Conservation (phyloP, 495 filamentous ascomycete genomes). For the Durotheca rogersii region DNA sequence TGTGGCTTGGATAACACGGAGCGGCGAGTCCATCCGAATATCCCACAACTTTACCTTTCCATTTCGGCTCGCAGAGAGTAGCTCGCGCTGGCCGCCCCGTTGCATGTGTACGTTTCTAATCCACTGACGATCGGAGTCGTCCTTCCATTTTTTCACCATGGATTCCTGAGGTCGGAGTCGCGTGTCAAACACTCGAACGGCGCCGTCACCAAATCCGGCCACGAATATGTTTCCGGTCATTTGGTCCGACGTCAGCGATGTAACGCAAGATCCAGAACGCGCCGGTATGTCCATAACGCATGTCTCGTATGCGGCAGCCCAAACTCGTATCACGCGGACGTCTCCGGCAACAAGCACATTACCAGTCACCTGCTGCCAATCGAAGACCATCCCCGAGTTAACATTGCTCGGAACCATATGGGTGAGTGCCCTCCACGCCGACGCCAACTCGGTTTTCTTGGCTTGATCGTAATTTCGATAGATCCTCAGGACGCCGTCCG, state of each 20-base stretch:
- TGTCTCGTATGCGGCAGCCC: constrained; percentile 91
- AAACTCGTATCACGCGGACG: constrained; percentile 91
- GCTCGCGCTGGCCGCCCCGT: constrained; percentile 85
- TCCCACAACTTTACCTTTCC: constrained; percentile 97
- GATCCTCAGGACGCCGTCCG: constrained; percentile 90
- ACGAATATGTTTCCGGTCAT: constrained; percentile 95
- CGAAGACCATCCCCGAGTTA: constrained; percentile 92
- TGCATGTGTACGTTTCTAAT: constrained; percentile 96
- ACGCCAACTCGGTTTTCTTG: constrained; percentile 77
- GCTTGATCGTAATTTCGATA: constrained; percentile 84
- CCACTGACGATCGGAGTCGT: constrained; percentile 80
- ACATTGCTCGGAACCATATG: constrained; percentile 89
- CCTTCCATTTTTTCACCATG: constrained; percentile 95
- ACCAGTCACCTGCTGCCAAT: constrained; percentile 98
- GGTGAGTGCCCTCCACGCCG: constrained; percentile 85
- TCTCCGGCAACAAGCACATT: constrained; percentile 93
- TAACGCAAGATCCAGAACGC: constrained; percentile 92
- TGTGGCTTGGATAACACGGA: constrained; percentile 74
- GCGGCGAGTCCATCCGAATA: constrained; percentile 75
- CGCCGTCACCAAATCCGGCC: constrained; percentile 96
- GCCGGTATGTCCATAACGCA: constrained; percentile 94
- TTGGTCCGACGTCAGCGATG: constrained; percentile 92
- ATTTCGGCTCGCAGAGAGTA: constrained; percentile 82
- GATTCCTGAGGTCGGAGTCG: constrained; percentile 74
- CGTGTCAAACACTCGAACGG: constrained; percentile 90